Percentiles rank a stretch among this genome's conserved stretches.
Conservation (phyloP, 345 rosid species). For the rapeseed (Brassica napus) region DNA sequence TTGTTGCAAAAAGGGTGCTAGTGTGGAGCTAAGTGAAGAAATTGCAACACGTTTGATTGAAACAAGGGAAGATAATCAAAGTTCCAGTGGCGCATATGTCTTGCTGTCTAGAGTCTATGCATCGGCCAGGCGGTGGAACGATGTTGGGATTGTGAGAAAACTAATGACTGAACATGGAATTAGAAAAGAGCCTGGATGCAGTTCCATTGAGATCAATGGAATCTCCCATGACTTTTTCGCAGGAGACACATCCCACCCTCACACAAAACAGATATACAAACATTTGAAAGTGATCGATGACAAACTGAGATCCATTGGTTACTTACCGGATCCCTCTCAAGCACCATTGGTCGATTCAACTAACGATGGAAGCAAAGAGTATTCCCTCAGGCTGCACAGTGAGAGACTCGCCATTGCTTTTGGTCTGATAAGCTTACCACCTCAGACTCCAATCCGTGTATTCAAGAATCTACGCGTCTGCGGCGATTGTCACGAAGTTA, state of each 20-base stretch:
- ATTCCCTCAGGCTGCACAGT: slow-evolving; percentile 65
- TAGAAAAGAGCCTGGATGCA: slow-evolving; percentile 83
- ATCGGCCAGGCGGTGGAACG: slow-evolving; percentile 70
- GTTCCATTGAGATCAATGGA: slow-evolving; percentile 73
- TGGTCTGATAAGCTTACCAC: slow-evolving; percentile 66
- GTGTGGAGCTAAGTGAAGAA: slow-evolving; percentile 64
- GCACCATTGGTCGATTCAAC: slow-evolving; percentile 56
- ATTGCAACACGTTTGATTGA: slow-evolving; percentile 56
- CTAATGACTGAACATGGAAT: slow-evolving; percentile 72
- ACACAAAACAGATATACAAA: slow-evolving; percentile 55
- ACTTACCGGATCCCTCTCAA: slow-evolving; percentile 57
- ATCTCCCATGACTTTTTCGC: slow-evolving; percentile 71
- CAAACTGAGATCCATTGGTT: slow-evolving; percentile 48
- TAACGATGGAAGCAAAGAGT: slow-evolving; percentile 44
- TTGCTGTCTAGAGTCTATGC: slow-evolving; percentile 64
- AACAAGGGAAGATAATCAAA: slow-evolving; percentile 42
- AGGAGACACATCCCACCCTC: slow-evolving; percentile 79
- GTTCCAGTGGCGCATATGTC: slow-evolving; percentile 63
- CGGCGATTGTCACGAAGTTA: slow-evolving; percentile 71
- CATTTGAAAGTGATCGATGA: slow-evolving; percentile 59
- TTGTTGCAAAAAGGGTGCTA: slow-evolving; percentile 62
- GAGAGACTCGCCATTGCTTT: slow-evolving; percentile 88
- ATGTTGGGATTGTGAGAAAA: slow-evolving; percentile 68
- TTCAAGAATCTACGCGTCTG: slow-evolving; percentile 85
- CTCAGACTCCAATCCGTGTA: slow-evolving; percentile 61